Conservation (phyloP, 345 rosid genomes). For the Arabidopsis suecica region DNA sequence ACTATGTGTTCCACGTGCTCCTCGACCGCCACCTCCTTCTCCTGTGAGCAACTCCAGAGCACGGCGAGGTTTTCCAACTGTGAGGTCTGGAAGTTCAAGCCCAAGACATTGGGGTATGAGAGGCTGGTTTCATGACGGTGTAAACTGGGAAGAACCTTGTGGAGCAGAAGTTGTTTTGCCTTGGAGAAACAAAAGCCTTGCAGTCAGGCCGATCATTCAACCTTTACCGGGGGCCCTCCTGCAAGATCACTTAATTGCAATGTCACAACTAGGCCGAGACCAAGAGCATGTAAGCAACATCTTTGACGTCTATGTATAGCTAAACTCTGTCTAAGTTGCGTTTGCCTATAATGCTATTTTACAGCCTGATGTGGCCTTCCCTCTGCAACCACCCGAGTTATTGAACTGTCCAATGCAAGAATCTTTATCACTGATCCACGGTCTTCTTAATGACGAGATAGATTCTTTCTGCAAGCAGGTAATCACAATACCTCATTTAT, state of each 20-base stretch:
- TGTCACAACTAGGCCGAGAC: conserved; percentile 88
- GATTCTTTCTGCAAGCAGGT: conserved; percentile 93
- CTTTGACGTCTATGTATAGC: conserved; percentile 15
- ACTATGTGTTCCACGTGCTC: conserved; percentile 95
- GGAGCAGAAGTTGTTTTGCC: conserved; percentile 96
- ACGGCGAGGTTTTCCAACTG: conserved; percentile 88
- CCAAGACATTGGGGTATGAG: conserved; percentile 97
- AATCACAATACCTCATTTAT: conserved; percentile 25
- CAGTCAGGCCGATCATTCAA: conserved; percentile 76
- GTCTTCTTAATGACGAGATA: conserved; percentile 78
- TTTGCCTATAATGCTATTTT: conserved; percentile 46
- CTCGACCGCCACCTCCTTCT: conserved; percentile 94
- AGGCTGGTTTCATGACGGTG: conserved; percentile 82
- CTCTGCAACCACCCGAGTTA: conserved; percentile 76
- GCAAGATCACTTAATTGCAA: conserved; percentile 89
- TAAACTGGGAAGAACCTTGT: conserved; percentile 73
- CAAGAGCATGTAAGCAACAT: conserved; percentile 83
- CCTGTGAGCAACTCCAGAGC: conserved; percentile 88
- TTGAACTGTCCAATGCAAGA: conserved; percentile 62
- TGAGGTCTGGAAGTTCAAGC: conserved; percentile 99
- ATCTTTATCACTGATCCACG: conserved; percentile 72
- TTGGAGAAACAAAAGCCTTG: conserved; percentile 88
- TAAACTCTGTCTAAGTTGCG: conserved; percentile 30
- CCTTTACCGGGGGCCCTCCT: conserved; percentile 84
- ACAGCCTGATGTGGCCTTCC: conserved; percentile 93